phyloP scores from a whole-genome alignment of 2,329 filamentous ascomycete species.

The Penicillium sclerotigenum region DNA sequence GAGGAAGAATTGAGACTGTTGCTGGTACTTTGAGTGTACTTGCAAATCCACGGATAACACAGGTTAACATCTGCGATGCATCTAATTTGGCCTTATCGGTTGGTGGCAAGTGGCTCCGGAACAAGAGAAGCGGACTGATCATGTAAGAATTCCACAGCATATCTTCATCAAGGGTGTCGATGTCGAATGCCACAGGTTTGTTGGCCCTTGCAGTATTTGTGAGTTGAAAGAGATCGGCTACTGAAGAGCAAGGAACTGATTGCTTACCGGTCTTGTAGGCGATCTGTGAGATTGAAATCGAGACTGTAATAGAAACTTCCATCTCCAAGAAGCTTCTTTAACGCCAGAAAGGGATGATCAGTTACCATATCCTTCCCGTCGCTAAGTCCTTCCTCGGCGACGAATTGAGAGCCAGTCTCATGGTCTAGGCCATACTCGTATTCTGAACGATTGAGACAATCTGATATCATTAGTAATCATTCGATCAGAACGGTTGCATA shows the following conservation, averaged over 20 bases:
- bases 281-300: slow-evolving; percentile 95
- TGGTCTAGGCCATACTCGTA: slow-evolving; percentile 73
- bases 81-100: slow-evolving; percentile 78
- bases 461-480: slow-evolving; percentile 38
- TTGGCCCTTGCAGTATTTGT: slow-evolving; percentile 55
- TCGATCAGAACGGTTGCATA: background rate
- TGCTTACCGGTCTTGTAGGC: slow-evolving; percentile 76
- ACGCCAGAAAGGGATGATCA: slow-evolving; percentile 84
- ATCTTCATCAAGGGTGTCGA: slow-evolving; percentile 86
- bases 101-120: slow-evolving; percentile 74
- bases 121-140: slow-evolving; percentile 88
- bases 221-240: slow-evolving; percentile 4
- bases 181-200: slow-evolving; percentile 76
- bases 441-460: slow-evolving; percentile 81
- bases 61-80: slow-evolving; percentile 80
- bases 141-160: slow-evolving; percentile 99
- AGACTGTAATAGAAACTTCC: slow-evolving; percentile 97
- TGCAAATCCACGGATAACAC: slow-evolving; percentile 90
- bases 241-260: background rate
- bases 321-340: slow-evolving; percentile 88
- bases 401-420: slow-evolving; percentile 53
- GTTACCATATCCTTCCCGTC: slow-evolving; percentile 66
- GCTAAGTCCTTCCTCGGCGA: slow-evolving; percentile 51
- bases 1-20: slow-evolving; percentile 66
- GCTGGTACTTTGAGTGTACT: slow-evolving; percentile 81